Evolutionary conservation across 1,284 basidiomycete genomes (phyloP).

Genomic region (Pseudozyma thailandica): DNA sequence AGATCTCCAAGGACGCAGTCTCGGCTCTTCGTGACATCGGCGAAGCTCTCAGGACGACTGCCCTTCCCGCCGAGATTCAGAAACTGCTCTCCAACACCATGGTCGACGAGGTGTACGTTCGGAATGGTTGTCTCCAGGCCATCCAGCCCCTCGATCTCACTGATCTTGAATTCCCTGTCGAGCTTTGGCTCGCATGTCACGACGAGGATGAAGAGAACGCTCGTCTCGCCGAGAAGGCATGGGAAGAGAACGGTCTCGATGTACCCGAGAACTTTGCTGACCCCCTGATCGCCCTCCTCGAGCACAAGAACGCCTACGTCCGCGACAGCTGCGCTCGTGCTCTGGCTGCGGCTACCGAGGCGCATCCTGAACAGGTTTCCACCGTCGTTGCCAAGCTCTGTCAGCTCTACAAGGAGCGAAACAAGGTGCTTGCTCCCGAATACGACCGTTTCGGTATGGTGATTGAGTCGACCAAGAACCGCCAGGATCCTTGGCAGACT

Average conservation of each 20-base stretch:
- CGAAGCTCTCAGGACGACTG: slow-evolving; percentile 75
- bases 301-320: slow-evolving; percentile 83
- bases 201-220: slow-evolving; percentile 93
- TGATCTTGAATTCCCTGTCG: slow-evolving; percentile 89
- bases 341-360: slow-evolving; percentile 80
- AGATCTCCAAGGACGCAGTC: slow-evolving; percentile 85
- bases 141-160: slow-evolving; percentile 94
- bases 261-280: slow-evolving; percentile 79
- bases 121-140: slow-evolving; percentile 89
- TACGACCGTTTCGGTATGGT: slow-evolving; percentile 80
- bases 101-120: slow-evolving; percentile 86
- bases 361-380: slow-evolving; percentile 78
- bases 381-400: slow-evolving; percentile 73
- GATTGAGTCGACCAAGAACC: slow-evolving; percentile 86
- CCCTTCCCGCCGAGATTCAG: slow-evolving; percentile 64
- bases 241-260: slow-evolving; percentile 97
- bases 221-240: slow-evolving; percentile 81
- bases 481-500: slow-evolving; percentile 89
- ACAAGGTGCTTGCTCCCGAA: slow-evolving; percentile 78
- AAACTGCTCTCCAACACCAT: slow-evolving; percentile 79
- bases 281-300: slow-evolving; percentile 77
- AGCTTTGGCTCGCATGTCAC: slow-evolving; percentile 88
- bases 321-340: slow-evolving; percentile 79
- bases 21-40: slow-evolving; percentile 84
- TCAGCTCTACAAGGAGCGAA: slow-evolving; percentile 85